phyloP scores from a whole-genome alignment of 2,329 filamentous ascomycete species.

The Stagonosporopsis rhizophila region DNA sequence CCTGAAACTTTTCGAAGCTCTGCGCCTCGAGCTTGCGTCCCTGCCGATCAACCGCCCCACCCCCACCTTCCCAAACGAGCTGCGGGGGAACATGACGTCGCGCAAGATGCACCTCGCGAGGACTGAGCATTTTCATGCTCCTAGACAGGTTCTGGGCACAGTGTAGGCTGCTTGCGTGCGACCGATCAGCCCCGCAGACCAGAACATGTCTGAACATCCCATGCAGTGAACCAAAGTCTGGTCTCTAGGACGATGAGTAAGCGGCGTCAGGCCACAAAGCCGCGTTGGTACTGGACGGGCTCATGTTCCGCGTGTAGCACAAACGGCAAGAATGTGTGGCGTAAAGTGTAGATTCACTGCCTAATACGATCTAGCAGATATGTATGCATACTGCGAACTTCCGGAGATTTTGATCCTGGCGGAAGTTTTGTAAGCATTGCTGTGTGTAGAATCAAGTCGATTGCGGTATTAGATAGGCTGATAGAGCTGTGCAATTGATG shows the following conservation, averaged over 20 bases:
- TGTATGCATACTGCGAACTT: too few relatives aligned
- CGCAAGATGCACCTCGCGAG: not conserved
- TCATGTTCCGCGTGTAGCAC: not conserved
- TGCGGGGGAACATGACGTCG: constrained; percentile 16
- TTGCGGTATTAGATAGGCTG: too few relatives aligned
- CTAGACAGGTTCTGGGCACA: not conserved
- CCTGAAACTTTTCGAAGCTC: constrained; percentile 23
- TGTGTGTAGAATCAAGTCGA: too few relatives aligned
- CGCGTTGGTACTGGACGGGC: not conserved
- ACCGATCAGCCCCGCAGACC: not conserved
- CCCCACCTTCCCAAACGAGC: constrained; percentile 26
- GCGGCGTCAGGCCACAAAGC: not conserved
- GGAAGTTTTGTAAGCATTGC: too few relatives aligned
- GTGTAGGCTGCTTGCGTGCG: not conserved
- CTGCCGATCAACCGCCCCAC: constrained; percentile 30
- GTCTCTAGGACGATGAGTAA: not conserved
- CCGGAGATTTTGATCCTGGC: too few relatives aligned
- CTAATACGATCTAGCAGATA: not conserved
- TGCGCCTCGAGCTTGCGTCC: constrained; percentile 18
- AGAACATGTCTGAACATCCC: not conserved
- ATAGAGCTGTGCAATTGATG: not conserved
- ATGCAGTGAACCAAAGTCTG: not conserved
- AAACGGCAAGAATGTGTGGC: not conserved
- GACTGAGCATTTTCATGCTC: not conserved
- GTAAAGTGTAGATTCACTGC: not conserved